A percentile compares a stretch with the other conserved stretches of the same genome.
Conservation (phyloP, 2,329 filamentous ascomycete genomes). For the Aspergillus uvarum region DNA sequence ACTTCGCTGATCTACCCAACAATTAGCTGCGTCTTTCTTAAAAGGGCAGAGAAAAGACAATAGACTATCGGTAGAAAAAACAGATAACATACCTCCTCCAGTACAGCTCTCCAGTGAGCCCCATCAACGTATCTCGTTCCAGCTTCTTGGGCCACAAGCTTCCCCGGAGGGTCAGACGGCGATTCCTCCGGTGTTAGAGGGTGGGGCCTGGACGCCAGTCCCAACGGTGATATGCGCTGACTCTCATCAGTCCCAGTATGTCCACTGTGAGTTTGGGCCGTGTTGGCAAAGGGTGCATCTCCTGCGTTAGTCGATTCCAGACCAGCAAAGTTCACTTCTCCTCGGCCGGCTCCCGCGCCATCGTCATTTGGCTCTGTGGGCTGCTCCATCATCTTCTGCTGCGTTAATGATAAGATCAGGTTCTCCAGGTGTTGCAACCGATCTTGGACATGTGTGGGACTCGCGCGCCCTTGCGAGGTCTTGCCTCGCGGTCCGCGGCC, state of each 20-base stretch:
- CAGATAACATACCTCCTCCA: slow-evolving; percentile 34
- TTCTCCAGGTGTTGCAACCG: slow-evolving; percentile 40
- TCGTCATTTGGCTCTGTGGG: slow-evolving; percentile 8
- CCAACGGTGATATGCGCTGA: slow-evolving; percentile 13
- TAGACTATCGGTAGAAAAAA: not conserved
- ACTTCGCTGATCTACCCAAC: slow-evolving; percentile 33
- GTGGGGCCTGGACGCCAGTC: slow-evolving; percentile 8
- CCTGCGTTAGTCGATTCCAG: not conserved
- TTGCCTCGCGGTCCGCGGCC: slow-evolving; percentile 36
- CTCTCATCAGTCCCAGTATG: not conserved
- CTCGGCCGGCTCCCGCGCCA: slow-evolving; percentile 12
- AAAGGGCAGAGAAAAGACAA: no score
- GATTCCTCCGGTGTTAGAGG: slow-evolving; percentile 9
- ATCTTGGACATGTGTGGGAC: slow-evolving; percentile 34
- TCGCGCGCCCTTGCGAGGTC: slow-evolving; percentile 26
- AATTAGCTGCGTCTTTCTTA: not conserved
- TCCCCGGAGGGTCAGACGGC: slow-evolving; percentile 28
- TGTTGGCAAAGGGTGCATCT: not conserved
- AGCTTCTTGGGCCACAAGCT: slow-evolving; percentile 30
- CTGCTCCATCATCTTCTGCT: slow-evolving; percentile 25
- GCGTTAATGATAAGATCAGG: slow-evolving; percentile 36
- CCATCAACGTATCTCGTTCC: slow-evolving; percentile 39
- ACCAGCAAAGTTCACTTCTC: not conserved
- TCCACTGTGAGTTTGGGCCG: no score
- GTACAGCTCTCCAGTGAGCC: slow-evolving; percentile 38